Evolutionary conservation across 83 land plant species (phyloP).

Genomic region (Picea mariana): DNA sequence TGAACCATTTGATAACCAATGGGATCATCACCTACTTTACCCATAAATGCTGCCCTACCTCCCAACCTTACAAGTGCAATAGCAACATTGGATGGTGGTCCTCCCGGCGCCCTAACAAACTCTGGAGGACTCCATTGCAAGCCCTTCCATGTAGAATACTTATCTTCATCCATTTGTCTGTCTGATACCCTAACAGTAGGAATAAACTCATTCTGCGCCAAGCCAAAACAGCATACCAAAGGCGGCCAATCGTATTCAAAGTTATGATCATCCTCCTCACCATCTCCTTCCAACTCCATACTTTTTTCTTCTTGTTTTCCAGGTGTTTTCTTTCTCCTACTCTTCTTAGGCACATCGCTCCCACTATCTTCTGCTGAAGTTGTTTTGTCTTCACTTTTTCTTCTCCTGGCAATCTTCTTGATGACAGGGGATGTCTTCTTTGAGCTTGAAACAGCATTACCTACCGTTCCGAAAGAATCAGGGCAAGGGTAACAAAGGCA

Average conservation of each 20-base stretch:
- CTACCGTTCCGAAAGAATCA: conserved; percentile 1
- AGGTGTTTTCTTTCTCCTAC: conserved; percentile 10
- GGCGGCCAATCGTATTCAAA: conserved; percentile 63
- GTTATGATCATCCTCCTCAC: conserved; percentile 7
- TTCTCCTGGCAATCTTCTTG: conserved; percentile 7
- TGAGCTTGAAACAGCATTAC: conserved; percentile 15
- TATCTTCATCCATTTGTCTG: conserved; percentile 74
- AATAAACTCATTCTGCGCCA: conserved; percentile 84
- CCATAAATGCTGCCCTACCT: conserved; percentile 89
- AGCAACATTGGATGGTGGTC: conserved; percentile 85
- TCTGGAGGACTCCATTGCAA: conserved; percentile 98
- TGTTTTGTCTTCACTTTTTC: neutral
- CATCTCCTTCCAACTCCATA: neutral
- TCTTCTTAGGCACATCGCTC: neutral
- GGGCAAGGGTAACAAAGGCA: neutral
- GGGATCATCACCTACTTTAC: conserved; percentile 87
- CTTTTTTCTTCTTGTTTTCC: neutral
- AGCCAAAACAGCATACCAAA: conserved; percentile 93
- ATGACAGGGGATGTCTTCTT: neutral
- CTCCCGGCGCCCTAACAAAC: conserved; percentile 87
- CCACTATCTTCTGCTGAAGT: neutral
- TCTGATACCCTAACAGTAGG: conserved; percentile 77
- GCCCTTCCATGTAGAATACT: conserved; percentile 87
- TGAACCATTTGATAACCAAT: conserved; percentile 70
- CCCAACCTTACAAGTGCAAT: conserved; percentile 82